A percentile compares a stretch with the other conserved stretches of the same genome.
Conservation (phyloP, 495 filamentous ascomycete genomes). For the Neurospora sp. region DNA sequence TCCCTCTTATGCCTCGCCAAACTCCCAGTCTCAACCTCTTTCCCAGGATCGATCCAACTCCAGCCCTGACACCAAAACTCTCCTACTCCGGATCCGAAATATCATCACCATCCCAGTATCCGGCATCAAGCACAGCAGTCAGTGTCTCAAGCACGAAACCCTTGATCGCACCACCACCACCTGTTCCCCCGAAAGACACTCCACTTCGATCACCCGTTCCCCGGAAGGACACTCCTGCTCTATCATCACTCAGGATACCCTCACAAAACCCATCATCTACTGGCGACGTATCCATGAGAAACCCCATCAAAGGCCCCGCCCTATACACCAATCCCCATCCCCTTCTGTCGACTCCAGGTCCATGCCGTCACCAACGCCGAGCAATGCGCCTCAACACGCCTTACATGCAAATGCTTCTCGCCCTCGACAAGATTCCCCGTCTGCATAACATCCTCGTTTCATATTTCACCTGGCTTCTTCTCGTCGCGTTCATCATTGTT, state of each 20-base stretch:
- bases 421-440: constrained; percentile 26
- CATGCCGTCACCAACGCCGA: not conserved
- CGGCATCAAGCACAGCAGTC: not conserved
- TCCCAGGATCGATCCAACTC: not conserved
- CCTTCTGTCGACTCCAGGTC: not conserved
- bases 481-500: constrained; percentile 32
- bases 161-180: not conserved
- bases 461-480: constrained; percentile 27
- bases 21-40: not conserved
- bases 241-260: not conserved
- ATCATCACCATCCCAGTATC: not conserved
- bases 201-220: not conserved
- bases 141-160: not conserved
- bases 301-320: not conserved
- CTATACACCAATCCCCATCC: not conserved
- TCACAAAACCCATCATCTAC: not conserved
- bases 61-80: not conserved
- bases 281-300: not conserved
- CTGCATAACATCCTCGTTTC: constrained; percentile 25
- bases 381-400: constrained; percentile 14
- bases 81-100: not conserved
- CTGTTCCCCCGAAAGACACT: not conserved
- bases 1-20: not conserved
- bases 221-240: not conserved
- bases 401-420: constrained; percentile 32